These are phyloP conservation scores for Salvia sclarea DNA, from an alignment of 305 asterid genomes.

Conservation along the genomic window DNA sequence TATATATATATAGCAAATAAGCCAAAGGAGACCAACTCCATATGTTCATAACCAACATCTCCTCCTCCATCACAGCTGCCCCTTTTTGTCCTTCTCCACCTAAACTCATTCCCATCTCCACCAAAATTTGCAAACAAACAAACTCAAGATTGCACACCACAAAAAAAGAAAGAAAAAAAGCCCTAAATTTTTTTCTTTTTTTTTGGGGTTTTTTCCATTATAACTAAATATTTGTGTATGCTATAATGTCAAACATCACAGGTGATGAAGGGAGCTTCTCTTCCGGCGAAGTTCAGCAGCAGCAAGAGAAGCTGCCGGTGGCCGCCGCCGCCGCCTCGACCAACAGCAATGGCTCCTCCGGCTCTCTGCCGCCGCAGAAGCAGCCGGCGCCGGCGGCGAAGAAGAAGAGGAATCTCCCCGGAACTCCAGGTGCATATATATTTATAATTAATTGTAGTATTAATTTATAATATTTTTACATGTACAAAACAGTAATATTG, in stretches of 20 bases:
- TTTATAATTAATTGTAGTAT: no score
- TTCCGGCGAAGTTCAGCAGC: constrained; percentile 72
- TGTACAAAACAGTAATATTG: no score
- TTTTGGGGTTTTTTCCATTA: not conserved
- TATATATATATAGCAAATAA: constrained; percentile 55
- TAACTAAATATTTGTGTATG: constrained; percentile 7
- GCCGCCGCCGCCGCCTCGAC: constrained; percentile 36
- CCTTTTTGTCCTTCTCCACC: constrained; percentile 60
- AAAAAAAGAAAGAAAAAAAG: no score
- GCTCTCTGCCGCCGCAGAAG: constrained; percentile 46
- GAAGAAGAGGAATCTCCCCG: constrained; percentile 73
- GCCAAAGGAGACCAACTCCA: constrained; percentile 63
- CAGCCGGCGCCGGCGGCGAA: constrained; percentile 40
- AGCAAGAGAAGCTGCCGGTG: constrained; percentile 33
- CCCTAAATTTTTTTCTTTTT: no score
- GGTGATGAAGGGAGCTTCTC: constrained; percentile 89
- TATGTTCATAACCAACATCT: constrained; percentile 18
- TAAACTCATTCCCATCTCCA: constrained; percentile 35
- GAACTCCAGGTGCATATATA: constrained; percentile 60
- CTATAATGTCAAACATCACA: constrained; percentile 67
- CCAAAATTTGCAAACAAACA: constrained; percentile 33
- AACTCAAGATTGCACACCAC: not conserved
- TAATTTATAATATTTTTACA: no score
- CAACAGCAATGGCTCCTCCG: constrained; percentile 57
- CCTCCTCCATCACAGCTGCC: constrained; percentile 34